These are phyloP conservation scores for Naematelia encephala DNA, from an alignment of 768 basidiomycete genomes.

Conservation along the genomic window DNA sequence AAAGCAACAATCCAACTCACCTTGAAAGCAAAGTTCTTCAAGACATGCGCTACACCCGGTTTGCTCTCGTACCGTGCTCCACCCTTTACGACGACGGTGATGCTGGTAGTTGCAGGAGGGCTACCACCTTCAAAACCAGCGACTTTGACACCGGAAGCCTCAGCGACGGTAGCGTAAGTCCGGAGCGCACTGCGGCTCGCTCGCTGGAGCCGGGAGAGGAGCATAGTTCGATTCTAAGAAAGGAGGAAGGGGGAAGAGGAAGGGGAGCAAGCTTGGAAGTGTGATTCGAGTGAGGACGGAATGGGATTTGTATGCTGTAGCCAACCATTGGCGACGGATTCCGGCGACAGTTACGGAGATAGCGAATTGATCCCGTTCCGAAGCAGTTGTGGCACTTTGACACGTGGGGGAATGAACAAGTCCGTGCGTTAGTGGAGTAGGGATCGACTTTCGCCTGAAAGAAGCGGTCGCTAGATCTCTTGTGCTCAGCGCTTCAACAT, in stretches of 20 bases:
- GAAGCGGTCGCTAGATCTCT: too few relatives aligned
- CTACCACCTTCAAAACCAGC: slow-evolving; percentile 77
- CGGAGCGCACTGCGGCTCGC: slow-evolving; percentile 10
- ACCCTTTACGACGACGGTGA: slow-evolving; percentile 89
- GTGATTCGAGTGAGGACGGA: not conserved
- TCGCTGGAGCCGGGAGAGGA: not conserved
- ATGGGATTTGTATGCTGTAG: not conserved
- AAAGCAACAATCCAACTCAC: slow-evolving; percentile 54
- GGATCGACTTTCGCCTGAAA: too few relatives aligned
- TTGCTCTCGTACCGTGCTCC: slow-evolving; percentile 84
- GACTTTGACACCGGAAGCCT: slow-evolving; percentile 77
- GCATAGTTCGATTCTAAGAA: not conserved
- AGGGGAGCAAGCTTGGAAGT: not conserved
- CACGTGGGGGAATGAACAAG: not conserved
- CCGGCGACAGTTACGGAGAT: not conserved
- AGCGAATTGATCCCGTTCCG: not conserved
- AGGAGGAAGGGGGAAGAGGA: slow-evolving; percentile 2
- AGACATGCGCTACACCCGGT: slow-evolving; percentile 83
- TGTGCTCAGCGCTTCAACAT: too few relatives aligned
- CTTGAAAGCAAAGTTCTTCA: slow-evolving; percentile 99
- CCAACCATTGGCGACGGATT: not conserved
- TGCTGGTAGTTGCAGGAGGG: slow-evolving; percentile 65
- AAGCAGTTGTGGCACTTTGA: not conserved
- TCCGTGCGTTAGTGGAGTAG: not conserved
- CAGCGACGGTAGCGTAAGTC: slow-evolving; percentile 66